These are phyloP conservation scores for Sporothrix curviconia DNA, from an alignment of 2,329 filamentous ascomycete species.

Conservation along the genomic window DNA sequence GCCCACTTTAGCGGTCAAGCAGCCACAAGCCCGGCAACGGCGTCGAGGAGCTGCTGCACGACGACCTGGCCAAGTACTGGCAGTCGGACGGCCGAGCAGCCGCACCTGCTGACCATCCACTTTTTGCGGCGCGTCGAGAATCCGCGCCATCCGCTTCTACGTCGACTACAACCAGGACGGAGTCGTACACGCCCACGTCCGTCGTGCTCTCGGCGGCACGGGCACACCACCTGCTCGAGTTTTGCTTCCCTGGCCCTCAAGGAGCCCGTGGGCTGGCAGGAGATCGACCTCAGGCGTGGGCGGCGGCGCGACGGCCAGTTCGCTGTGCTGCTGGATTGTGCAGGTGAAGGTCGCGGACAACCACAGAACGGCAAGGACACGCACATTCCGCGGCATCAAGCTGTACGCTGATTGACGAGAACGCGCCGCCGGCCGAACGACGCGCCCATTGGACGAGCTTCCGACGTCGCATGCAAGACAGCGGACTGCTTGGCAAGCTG, in stretches of 20 bases:
- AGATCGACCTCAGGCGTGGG: constrained; percentile 60
- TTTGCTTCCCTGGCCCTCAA: constrained; percentile 72
- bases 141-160: constrained; percentile 71
- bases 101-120: constrained; percentile 71
- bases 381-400: constrained; percentile 88
- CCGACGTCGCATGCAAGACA: no score
- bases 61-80: constrained; percentile 70
- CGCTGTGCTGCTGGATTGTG: constrained; percentile 80
- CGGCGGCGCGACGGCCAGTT: constrained; percentile 59
- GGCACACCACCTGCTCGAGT: constrained; percentile 85
- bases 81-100: constrained; percentile 84
- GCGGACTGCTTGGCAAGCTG: no score
- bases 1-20: constrained; percentile 77
- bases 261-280: constrained; percentile 82
- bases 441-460: no score
- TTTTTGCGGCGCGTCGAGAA: constrained; percentile 77
- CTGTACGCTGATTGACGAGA: constrained; percentile 61
- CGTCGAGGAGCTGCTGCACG: constrained; percentile 66
- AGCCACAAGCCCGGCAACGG: constrained; percentile 75
- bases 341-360: constrained; percentile 92
- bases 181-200: constrained; percentile 93
- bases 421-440: no score
- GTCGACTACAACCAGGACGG: constrained; percentile 89
- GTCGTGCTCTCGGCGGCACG: constrained; percentile 82
- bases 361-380: constrained; percentile 99